Evolutionary conservation across 2,329 filamentous ascomycete species (phyloP).

Genomic region (Talaromyces sp.): DNA sequence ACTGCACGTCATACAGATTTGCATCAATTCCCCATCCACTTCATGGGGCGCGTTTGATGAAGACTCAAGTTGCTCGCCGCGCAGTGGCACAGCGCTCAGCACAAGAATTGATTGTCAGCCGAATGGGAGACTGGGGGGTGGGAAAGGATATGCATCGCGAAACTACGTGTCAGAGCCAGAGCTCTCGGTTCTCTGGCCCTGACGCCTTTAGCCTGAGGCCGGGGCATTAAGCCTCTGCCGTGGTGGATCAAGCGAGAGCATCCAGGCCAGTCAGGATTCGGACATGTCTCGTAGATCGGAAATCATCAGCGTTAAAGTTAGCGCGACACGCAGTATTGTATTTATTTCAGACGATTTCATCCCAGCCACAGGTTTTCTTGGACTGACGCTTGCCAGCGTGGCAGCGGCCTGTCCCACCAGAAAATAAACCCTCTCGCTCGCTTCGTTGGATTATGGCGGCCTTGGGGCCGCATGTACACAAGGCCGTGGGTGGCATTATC

Average conservation of each 20-base stretch:
- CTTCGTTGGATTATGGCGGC: background rate
- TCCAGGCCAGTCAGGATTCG: conserved; percentile 8
- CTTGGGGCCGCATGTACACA: conserved; percentile 1
- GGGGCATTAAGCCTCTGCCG: conserved; percentile 15
- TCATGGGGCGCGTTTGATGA: background rate
- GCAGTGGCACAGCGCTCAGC: background rate
- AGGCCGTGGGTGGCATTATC: background rate
- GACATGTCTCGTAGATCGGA: conserved; percentile 12
- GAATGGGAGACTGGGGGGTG: background rate
- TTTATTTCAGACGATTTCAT: conserved; percentile 7
- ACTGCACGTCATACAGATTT: conserved; percentile 13
- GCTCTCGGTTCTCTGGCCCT: conserved; percentile 20
- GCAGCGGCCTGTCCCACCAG: conserved; percentile 15
- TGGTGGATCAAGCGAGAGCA: conserved; percentile 17
- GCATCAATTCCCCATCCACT: background rate
- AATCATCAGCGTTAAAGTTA: conserved; percentile 14
- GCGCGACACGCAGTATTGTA: conserved; percentile 9
- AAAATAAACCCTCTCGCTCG: background rate
- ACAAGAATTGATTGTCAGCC: background rate
- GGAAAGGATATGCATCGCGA: conserved; percentile 12
- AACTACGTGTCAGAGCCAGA: conserved; percentile 24
- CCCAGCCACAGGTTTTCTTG: conserved; percentile 15
- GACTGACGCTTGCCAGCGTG: conserved; percentile 26
- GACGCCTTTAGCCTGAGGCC: conserved; percentile 20
- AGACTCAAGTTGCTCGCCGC: background rate